Evolutionary conservation across 169 alveolate species (phyloP).

Genomic region (Cryptosporidium bovis): DNA sequence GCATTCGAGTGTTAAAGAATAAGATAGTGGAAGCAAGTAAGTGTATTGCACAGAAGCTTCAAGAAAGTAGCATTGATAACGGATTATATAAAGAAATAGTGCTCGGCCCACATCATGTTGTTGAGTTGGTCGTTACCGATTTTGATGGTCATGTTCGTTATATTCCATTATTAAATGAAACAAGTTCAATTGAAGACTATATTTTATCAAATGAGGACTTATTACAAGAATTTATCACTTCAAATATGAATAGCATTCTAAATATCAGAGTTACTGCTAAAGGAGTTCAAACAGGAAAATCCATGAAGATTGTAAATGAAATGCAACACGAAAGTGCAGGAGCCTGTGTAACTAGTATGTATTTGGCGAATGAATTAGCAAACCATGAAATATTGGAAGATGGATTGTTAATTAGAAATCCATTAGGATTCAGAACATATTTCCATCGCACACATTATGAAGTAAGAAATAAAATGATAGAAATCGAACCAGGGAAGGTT

Average conservation of each 20-base stretch:
- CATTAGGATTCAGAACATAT: constrained; percentile 60
- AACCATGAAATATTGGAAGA: constrained; percentile 73
- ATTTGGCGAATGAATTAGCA: constrained; percentile 70
- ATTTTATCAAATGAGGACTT: constrained; percentile 66
- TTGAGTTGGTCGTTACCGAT: constrained; percentile 65
- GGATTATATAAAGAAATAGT: constrained; percentile 70
- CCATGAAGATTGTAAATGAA: constrained; percentile 56
- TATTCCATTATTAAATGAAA: constrained; percentile 56
- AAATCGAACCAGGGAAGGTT: constrained; percentile 70
- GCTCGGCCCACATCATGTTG: constrained; percentile 64
- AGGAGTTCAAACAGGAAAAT: constrained; percentile 37
- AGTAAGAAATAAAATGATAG: constrained; percentile 61
- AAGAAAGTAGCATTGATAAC: constrained; percentile 72
- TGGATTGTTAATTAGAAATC: constrained; percentile 60
- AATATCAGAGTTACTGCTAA: constrained; percentile 49
- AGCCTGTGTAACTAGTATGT: constrained; percentile 68
- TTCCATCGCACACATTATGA: constrained; percentile 71
- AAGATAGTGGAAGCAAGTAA: constrained; percentile 73
- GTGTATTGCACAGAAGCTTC: constrained; percentile 65
- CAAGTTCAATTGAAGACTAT: constrained; percentile 62
- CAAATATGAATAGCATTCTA: constrained; percentile 65
- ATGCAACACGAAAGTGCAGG: constrained; percentile 75
- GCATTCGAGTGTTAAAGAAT: constrained; percentile 51
- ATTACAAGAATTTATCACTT: constrained; percentile 67
- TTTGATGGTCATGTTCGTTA: constrained; percentile 74